Percentiles rank a stretch among this genome's conserved stretches.
Evolutionary conservation across 768 basidiomycete species (phyloP).

Genomic region (Tylopilus subfusipes): DNA sequence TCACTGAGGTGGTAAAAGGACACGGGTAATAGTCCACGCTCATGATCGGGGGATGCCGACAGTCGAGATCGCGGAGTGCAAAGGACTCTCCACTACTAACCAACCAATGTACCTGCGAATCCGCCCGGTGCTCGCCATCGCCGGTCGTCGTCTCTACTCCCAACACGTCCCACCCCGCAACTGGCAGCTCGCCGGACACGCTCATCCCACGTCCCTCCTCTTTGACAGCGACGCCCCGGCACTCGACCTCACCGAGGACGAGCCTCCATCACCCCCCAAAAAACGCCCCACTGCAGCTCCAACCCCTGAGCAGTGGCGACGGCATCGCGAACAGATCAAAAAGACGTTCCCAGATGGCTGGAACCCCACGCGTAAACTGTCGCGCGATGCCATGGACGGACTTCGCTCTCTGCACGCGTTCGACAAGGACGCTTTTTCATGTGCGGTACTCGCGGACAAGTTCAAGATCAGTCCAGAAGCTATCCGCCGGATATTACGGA

Average conservation of each 20-base stretch:
- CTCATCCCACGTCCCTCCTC: conserved; percentile 31
- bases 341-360: conserved; percentile 64
- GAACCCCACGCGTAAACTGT: conserved; percentile 76
- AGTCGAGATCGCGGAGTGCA: conserved; percentile 16
- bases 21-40: neutral
- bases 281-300: conserved; percentile 16
- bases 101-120: conserved; percentile 19
- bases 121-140: conserved; percentile 3
- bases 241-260: conserved; percentile 31
- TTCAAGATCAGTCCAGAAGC: conserved; percentile 82
- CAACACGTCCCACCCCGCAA: conserved; percentile 23
- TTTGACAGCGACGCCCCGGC: conserved; percentile 14
- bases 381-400: conserved; percentile 81
- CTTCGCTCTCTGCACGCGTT: conserved; percentile 62
- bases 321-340: conserved; percentile 50
- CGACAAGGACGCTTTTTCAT: conserved; percentile 62
- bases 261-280: conserved; percentile 25
- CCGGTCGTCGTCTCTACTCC: conserved; percentile 26
- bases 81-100: neutral
- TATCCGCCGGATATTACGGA: conserved; percentile 73
- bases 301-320: conserved; percentile 45
- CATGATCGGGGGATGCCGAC: conserved; percentile 24
- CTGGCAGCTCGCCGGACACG: conserved; percentile 32
- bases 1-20: neutral
- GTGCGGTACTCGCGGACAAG: conserved; percentile 64